Conservation (phyloP, 192 early-diverging fungal genomes). For the Gigaspora rosea region DNA sequence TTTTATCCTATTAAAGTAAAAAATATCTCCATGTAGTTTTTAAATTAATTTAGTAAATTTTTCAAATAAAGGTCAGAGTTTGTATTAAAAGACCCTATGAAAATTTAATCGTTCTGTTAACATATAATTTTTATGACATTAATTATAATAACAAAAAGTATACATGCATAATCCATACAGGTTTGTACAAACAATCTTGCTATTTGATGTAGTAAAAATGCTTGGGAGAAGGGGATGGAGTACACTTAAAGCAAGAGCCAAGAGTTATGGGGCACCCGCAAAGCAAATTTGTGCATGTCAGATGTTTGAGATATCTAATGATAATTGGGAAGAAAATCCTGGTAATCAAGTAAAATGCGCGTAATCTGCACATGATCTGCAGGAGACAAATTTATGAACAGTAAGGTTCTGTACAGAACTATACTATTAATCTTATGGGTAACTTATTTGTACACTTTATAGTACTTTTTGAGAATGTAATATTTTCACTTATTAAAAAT, state of each 20-base stretch:
- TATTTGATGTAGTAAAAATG: constrained; percentile 2
- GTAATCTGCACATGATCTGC: too few relatives aligned
- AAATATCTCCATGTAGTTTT: not conserved
- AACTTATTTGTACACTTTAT: too few relatives aligned
- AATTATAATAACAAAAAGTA: constrained; percentile 7
- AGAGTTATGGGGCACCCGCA: not conserved
- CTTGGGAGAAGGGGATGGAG: not conserved
- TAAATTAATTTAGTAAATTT: constrained; percentile 6
- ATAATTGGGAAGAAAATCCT: too few relatives aligned
- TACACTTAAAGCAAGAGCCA: constrained; percentile 2
- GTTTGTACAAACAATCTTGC: constrained; percentile 9
- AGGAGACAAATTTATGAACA: too few relatives aligned
- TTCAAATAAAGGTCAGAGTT: constrained; percentile 27
- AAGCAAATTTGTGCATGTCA: constrained; percentile 2
- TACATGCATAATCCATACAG: constrained; percentile 12
- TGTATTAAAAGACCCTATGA: constrained; percentile 6
- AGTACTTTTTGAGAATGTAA: too few relatives aligned
- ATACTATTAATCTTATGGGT: too few relatives aligned
- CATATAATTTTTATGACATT: constrained; percentile 17
- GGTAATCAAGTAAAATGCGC: too few relatives aligned
- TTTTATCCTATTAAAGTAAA: constrained; percentile 1
- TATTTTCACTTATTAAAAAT: too few relatives aligned
- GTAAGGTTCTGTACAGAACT: too few relatives aligned
- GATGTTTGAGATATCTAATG: constrained; percentile 24
- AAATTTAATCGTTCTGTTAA: not conserved